These are phyloP conservation scores for Henningerozyma blattae DNA, from an alignment of 805 yeast species.

Conservation along the genomic window DNA sequence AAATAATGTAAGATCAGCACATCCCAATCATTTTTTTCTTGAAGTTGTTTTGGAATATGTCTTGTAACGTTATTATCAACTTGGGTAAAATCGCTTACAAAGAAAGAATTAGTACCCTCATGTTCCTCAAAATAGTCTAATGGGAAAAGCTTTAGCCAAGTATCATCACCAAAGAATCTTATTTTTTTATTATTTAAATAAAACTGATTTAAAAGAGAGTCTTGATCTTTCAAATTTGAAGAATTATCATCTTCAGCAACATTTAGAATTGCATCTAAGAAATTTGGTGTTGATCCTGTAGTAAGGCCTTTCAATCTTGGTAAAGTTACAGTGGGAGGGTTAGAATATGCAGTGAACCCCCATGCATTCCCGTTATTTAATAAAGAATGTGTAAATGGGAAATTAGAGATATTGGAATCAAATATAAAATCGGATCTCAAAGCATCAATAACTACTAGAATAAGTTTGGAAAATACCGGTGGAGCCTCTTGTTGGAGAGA, in stretches of 20 bases:
- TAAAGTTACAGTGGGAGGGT: slow-evolving; percentile 93
- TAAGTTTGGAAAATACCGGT: slow-evolving; percentile 45
- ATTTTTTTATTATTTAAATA: slow-evolving; percentile 27
- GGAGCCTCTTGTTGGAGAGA: slow-evolving; percentile 18
- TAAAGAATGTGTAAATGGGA: slow-evolving; percentile 55
- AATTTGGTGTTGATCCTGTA: slow-evolving; percentile 90
- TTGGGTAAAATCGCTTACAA: slow-evolving; percentile 87
- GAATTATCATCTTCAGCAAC: slow-evolving; percentile 85
- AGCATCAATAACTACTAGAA: slow-evolving; percentile 88
- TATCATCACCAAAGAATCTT: slow-evolving; percentile 93
- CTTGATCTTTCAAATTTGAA: slow-evolving; percentile 53
- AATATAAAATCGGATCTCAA: slow-evolving; percentile 80
- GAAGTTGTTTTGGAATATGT: slow-evolving; percentile 56
- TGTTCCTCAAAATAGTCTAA: slow-evolving; percentile 39
- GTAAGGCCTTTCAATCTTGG: slow-evolving; percentile 90
- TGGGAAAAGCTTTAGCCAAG: slow-evolving; percentile 91
- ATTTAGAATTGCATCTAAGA: slow-evolving; percentile 86
- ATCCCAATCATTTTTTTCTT: slow-evolving; percentile 51
- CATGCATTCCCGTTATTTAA: slow-evolving; percentile 58
- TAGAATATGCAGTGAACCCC: slow-evolving; percentile 84
- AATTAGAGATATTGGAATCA: slow-evolving; percentile 44
- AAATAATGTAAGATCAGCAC: slow-evolving; percentile 77
- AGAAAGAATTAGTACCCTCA: slow-evolving; percentile 90
- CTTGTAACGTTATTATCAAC: slow-evolving; percentile 91
- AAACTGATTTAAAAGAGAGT: slow-evolving; percentile 79